A percentile compares a stretch with the other conserved stretches of the same genome.
These are phyloP conservation scores for Zasmidium cellare DNA, from an alignment of 2,329 filamentous ascomycete genomes.

Conservation along the genomic window DNA sequence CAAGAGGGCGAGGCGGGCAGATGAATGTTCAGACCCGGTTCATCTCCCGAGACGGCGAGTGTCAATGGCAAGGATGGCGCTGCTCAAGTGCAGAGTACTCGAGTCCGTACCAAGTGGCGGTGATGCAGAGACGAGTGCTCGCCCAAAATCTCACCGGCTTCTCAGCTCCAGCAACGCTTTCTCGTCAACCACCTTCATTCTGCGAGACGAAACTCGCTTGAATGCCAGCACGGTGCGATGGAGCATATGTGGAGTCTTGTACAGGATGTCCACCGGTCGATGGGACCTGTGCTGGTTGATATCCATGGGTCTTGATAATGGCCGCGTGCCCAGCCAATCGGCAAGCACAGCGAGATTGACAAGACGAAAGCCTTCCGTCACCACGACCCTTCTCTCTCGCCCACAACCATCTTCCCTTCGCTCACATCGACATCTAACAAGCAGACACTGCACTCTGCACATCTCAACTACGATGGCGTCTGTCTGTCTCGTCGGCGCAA, in stretches of 20 bases:
- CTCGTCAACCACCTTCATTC: background rate
- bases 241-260: background rate
- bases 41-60: background rate
- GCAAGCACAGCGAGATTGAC: background rate
- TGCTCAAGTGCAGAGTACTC: background rate
- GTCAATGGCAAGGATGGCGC: background rate
- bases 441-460: background rate
- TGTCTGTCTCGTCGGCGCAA: conserved; percentile 62
- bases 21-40: background rate
- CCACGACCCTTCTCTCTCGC: no score
- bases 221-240: background rate
- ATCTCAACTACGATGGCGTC: conserved; percentile 44
- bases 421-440: background rate
- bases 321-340: background rate
- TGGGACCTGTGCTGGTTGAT: background rate
- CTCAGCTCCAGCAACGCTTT: background rate
- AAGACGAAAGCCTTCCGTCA: background rate
- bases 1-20: background rate
- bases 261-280: background rate
- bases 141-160: background rate
- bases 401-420: background rate
- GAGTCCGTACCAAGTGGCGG: background rate
- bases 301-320: background rate
- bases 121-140: background rate
- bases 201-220: background rate